Percentiles rank a stretch among this genome's conserved stretches.
phyloP scores from a whole-genome alignment of 192 early-diverging fungal genomes.

The Backusella australiensis region DNA sequence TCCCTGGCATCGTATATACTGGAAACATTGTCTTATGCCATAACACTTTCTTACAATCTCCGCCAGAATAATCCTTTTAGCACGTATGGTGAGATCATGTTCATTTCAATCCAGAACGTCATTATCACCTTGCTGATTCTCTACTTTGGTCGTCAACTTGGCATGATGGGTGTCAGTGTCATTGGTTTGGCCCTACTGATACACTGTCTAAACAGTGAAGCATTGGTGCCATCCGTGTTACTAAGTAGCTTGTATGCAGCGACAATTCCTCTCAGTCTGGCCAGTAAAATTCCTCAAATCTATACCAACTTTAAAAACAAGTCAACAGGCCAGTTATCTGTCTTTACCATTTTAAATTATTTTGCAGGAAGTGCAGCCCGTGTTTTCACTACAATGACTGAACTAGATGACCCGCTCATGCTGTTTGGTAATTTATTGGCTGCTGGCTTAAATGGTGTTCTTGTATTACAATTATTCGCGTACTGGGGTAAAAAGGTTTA shows the following conservation, averaged over 20 bases:
- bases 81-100: slow-evolving; percentile 83
- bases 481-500: slow-evolving; percentile 64
- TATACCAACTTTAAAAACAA: slow-evolving; percentile 76
- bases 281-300: slow-evolving; percentile 90
- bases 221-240: slow-evolving; percentile 42
- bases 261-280: slow-evolving; percentile 78
- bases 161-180: slow-evolving; percentile 43
- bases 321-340: slow-evolving; percentile 88
- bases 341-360: slow-evolving; percentile 87
- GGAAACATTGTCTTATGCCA: slow-evolving; percentile 78
- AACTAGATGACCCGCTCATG: slow-evolving; percentile 82
- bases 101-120: slow-evolving; percentile 84
- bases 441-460: slow-evolving; percentile 70
- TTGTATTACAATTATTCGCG: slow-evolving; percentile 74
- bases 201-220: slow-evolving; percentile 50
- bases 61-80: slow-evolving; percentile 84
- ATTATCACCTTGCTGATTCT: slow-evolving; percentile 72
- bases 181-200: slow-evolving; percentile 38
- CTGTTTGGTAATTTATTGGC: slow-evolving; percentile 69
- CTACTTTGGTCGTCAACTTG: slow-evolving; percentile 46
- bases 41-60: slow-evolving; percentile 84
- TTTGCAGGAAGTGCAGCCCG: slow-evolving; percentile 85
- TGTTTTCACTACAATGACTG: slow-evolving; percentile 89
- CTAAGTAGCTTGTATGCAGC: slow-evolving; percentile 68
- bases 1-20: slow-evolving; percentile 77